phyloP scores from a whole-genome alignment of 2,329 filamentous ascomycete genomes.

The Hypoxylon sp. region DNA sequence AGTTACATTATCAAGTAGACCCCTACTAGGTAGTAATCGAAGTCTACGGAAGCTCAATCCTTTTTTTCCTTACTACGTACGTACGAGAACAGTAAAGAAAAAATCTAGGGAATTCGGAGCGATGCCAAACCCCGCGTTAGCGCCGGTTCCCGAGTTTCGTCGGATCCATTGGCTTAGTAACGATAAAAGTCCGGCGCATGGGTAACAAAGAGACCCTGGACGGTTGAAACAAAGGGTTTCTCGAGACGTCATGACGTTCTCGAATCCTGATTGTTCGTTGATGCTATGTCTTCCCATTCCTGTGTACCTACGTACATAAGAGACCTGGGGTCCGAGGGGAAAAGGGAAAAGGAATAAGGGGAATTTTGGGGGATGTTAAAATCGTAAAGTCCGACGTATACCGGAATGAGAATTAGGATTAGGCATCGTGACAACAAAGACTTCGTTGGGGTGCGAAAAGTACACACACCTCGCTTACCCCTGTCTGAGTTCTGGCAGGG shows the following conservation, averaged over 20 bases:
- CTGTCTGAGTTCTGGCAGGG: conserved; percentile 13
- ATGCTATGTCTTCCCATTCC: neutral
- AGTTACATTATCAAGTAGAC: conserved; percentile 11
- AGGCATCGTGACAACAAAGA: conserved; percentile 15
- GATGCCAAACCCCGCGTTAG: conserved; percentile 38
- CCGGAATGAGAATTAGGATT: conserved; percentile 17
- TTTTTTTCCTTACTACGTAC: conserved; percentile 10
- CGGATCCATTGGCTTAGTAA: conserved; percentile 26
- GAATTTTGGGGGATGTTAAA: conserved; percentile 18
- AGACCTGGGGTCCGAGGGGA: neutral
- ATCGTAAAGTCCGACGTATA: conserved; percentile 23
- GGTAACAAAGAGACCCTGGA: conserved; percentile 11
- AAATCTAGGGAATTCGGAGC: conserved; percentile 22
- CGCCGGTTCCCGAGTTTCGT: conserved; percentile 29
- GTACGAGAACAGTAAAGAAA: neutral
- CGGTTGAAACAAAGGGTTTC: conserved; percentile 28
- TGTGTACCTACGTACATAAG: neutral
- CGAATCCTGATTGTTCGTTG: conserved; percentile 11
- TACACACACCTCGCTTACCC: conserved; percentile 30
- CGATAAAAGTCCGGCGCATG: conserved; percentile 9
- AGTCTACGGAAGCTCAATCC: conserved; percentile 17
- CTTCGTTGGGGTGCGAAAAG: conserved; percentile 8
- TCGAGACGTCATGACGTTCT: conserved; percentile 7
- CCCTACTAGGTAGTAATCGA: conserved; percentile 28
- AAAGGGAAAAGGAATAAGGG: neutral